Evolutionary conservation across 306 rosid genomes (phyloP).

Genomic region (Dryas octopetala): DNA sequence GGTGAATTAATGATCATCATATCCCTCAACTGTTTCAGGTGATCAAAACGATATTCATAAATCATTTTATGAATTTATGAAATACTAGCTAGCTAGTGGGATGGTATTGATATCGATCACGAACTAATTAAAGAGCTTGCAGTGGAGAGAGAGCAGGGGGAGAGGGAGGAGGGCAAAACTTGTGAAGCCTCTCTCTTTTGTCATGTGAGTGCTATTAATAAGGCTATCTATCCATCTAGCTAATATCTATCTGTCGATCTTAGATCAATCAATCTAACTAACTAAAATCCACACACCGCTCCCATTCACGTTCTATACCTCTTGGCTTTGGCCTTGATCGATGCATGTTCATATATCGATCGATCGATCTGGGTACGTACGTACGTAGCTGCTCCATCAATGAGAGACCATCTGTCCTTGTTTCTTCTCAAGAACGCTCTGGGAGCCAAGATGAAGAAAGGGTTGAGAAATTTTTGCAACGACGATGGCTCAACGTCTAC

Average conservation of each 20-base stretch:
- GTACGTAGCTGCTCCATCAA: not conserved
- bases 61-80: too few species aligned
- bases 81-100: not conserved
- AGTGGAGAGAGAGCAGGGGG: not conserved
- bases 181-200: conserved; percentile 29
- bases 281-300: conserved; percentile 50
- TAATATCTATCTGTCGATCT: too few species aligned
- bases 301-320: conserved; percentile 5
- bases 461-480: conserved; percentile 71
- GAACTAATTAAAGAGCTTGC: not conserved
- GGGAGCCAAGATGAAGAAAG: conserved; percentile 77
- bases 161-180: conserved; percentile 5
- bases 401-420: conserved; percentile 59
- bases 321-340: too few species aligned
- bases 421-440: conserved; percentile 69
- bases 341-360: too few species aligned
- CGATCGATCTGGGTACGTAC: not conserved
- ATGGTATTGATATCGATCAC: not conserved
- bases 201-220: conserved; percentile 48
- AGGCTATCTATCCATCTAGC: not conserved
- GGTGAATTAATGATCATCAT: not conserved
- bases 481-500: conserved; percentile 61
- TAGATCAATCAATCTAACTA: not conserved
- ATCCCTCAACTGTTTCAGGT: conserved; percentile 16
- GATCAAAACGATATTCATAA: too few species aligned